These are phyloP conservation scores for Petrea volubilis DNA, from an alignment of 257 asterid species.

Conservation along the genomic window DNA sequence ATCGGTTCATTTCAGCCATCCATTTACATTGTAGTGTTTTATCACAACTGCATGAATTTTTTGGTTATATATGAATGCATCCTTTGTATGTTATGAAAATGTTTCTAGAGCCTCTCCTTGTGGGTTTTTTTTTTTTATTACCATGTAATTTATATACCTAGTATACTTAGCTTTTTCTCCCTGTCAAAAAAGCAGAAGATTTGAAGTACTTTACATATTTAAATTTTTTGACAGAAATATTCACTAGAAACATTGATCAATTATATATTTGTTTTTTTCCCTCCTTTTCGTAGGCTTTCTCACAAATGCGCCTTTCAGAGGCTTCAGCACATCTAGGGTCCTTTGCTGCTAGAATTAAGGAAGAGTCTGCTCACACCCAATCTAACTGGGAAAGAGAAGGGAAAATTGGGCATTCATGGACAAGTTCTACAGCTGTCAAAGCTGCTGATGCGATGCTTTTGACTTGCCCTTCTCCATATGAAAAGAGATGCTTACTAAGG, in stretches of 20 bases:
- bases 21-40: slow-evolving; percentile 5
- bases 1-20: neutral
- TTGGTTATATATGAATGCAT: neutral
- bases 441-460: slow-evolving; percentile 93
- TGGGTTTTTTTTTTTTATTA: neutral
- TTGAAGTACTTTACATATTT: neutral
- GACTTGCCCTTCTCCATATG: slow-evolving; percentile 88
- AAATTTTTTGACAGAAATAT: neutral
- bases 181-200: neutral
- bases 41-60: slow-evolving; percentile 16
- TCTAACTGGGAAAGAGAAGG: slow-evolving; percentile 58
- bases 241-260: slow-evolving; percentile 15
- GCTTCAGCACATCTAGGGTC: slow-evolving; percentile 96
- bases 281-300: slow-evolving; percentile 68
- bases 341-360: slow-evolving; percentile 84
- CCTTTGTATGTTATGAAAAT: neutral
- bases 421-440: slow-evolving; percentile 69
- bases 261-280: slow-evolving; percentile 19
- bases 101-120: slow-evolving; percentile 13
- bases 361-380: slow-evolving; percentile 60
- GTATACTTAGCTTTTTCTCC: neutral
- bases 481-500: slow-evolving; percentile 84
- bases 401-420: slow-evolving; percentile 65
- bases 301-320: slow-evolving; percentile 97
- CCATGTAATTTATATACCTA: slow-evolving; percentile 8